Evolutionary conservation across 441 rosid genomes (phyloP).

Genomic region (Iberis amara): DNA sequence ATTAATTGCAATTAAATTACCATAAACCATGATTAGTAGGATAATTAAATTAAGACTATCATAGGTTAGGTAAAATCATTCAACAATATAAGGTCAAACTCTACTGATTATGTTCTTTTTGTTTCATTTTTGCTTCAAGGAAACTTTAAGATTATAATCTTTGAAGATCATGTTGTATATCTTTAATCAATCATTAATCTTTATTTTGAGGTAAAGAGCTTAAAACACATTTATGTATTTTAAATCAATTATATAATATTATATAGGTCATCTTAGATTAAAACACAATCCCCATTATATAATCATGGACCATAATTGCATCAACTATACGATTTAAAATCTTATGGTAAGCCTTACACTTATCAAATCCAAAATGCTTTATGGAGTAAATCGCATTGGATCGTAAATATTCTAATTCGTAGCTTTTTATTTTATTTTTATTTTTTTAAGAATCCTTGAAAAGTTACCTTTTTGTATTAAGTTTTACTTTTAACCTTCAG

Average conservation of each 20-base stretch:
- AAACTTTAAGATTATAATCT: conserved; percentile 16
- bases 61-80: conserved; percentile 5
- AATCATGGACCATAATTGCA: too few relatives aligned
- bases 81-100: conserved; percentile 9
- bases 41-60: background rate
- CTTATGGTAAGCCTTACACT: too few relatives aligned
- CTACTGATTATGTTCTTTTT: conserved; percentile 13
- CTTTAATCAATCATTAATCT: background rate
- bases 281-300: too few relatives aligned
- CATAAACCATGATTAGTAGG: background rate
- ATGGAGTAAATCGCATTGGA: too few relatives aligned
- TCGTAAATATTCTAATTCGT: too few relatives aligned
- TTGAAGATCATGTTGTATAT: conserved; percentile 1
- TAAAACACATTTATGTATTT: background rate
- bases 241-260: too few relatives aligned
- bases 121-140: background rate
- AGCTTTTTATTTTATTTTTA: too few relatives aligned
- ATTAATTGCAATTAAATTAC: background rate
- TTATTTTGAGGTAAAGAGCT: background rate
- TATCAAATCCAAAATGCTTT: too few relatives aligned
- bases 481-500: too few relatives aligned
- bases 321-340: too few relatives aligned
- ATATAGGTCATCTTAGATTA: too few relatives aligned
- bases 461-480: background rate
- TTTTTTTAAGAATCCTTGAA: too few relatives aligned